A percentile compares a stretch with the other conserved stretches of the same genome.
Evolutionary conservation across 306 rosid species (phyloP).

Genomic region (Urtica urens): DNA sequence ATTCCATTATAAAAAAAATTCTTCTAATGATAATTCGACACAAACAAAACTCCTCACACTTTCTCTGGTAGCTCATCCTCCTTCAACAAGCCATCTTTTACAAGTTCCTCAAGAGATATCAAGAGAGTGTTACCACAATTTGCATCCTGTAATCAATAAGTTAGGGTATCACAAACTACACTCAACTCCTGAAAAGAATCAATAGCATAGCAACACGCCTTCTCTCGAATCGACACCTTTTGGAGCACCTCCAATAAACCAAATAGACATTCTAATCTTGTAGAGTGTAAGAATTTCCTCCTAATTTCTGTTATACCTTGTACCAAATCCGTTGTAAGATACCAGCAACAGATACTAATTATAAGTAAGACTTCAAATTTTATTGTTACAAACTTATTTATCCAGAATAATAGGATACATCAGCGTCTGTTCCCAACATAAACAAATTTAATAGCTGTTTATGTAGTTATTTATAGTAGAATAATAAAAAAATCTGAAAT

Average conservation of each 20-base stretch:
- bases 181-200: not conserved
- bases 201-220: too few relatives aligned
- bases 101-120: constrained; percentile 84
- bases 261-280: not conserved
- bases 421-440: too few relatives aligned
- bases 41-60: constrained; percentile 40
- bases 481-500: too few relatives aligned
- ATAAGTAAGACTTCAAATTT: too few relatives aligned
- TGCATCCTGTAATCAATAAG: constrained; percentile 54
- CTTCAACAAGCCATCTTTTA: constrained; percentile 74
- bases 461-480: too few relatives aligned
- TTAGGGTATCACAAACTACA: not conserved
- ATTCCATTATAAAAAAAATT: not conserved
- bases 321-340: too few relatives aligned
- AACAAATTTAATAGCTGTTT: too few relatives aligned
- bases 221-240: too few relatives aligned
- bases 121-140: constrained; percentile 91
- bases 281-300: not conserved
- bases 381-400: too few relatives aligned
- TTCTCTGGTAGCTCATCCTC: constrained; percentile 75
- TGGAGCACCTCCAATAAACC: not conserved
- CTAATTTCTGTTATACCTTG: too few relatives aligned
- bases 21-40: not conserved
- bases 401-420: too few relatives aligned
- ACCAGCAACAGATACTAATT: too few relatives aligned